Conservation (phyloP, 2,329 filamentous ascomycete species). For the Pezicula neosporulosa region DNA sequence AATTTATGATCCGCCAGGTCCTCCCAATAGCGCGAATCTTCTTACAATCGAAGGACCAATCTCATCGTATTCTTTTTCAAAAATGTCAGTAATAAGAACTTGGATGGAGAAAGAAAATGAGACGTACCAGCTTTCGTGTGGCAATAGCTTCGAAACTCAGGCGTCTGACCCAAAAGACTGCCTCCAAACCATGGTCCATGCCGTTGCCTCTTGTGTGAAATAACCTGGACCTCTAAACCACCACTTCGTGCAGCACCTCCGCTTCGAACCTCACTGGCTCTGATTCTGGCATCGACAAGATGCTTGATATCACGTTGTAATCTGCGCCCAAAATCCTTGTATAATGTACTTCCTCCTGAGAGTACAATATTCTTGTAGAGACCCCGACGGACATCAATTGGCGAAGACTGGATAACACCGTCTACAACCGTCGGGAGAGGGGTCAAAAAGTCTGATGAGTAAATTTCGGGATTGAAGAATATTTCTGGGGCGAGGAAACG, state of each 20-base stretch:
- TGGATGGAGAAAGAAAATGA: not conserved
- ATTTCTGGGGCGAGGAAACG: constrained; percentile 97
- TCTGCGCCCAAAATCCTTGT: constrained; percentile 96
- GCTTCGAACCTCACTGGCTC: constrained; percentile 85
- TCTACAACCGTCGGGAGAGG: constrained; percentile 93
- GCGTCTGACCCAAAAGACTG: constrained; percentile 92
- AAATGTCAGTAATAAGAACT: not conserved
- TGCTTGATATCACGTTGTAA: constrained; percentile 97
- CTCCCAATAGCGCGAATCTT: constrained; percentile 89
- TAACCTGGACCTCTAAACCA: constrained; percentile 93
- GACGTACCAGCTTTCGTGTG: constrained; percentile 70
- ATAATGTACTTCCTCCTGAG: constrained; percentile 93
- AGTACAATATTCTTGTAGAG: constrained; percentile 99
- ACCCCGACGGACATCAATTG: constrained; percentile 93
- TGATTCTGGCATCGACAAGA: constrained; percentile 88
- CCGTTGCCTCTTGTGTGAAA: constrained; percentile 94
- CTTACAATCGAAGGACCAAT: constrained; percentile 63
- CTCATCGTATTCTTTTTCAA: constrained; percentile 1
- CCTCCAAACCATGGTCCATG: constrained; percentile 99
- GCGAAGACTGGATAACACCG: constrained; percentile 93
- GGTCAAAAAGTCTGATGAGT: constrained; percentile 97
- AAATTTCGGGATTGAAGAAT: constrained; percentile 99
- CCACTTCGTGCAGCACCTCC: constrained; percentile 84
- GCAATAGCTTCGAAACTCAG: constrained; percentile 98
- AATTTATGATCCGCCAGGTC: constrained; percentile 72